Evolutionary conservation across 345 rosid genomes (phyloP).

Genomic region (Arabidopsis arenosa): DNA sequence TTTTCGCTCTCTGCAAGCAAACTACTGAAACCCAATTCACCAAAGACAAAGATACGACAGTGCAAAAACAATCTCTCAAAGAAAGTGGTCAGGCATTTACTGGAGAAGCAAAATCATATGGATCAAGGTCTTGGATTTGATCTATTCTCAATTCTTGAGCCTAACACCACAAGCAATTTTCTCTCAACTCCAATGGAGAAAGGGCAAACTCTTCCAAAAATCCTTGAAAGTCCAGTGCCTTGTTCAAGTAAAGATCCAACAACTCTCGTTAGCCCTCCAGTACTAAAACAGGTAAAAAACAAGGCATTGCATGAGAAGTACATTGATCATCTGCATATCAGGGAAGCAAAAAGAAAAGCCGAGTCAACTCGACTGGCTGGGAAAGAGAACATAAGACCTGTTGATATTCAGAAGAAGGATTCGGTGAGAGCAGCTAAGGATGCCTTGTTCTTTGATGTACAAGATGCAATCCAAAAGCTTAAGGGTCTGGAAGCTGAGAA

Average conservation of each 20-base stretch:
- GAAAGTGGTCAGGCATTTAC: constrained; percentile 63
- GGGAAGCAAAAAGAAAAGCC: constrained; percentile 83
- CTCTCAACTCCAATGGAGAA: constrained; percentile 61
- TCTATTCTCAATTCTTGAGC: constrained; percentile 76
- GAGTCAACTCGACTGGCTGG: constrained; percentile 42
- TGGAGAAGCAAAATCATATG: constrained; percentile 58
- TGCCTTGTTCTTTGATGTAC: constrained; percentile 58
- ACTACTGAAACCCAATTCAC: constrained; percentile 54
- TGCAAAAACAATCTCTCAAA: constrained; percentile 50
- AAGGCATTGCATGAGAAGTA: constrained; percentile 80
- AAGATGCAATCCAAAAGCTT: constrained; percentile 66
- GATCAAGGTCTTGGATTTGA: constrained; percentile 62
- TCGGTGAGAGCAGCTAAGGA: constrained; percentile 62
- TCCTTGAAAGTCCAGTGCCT: constrained; percentile 47
- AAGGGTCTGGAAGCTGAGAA: constrained; percentile 48
- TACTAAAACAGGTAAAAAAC: constrained; percentile 68
- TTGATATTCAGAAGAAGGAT: constrained; percentile 45
- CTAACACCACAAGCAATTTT: constrained; percentile 40
- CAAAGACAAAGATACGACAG: constrained; percentile 48
- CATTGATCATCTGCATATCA: constrained; percentile 67
- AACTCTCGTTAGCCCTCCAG: constrained; percentile 63
- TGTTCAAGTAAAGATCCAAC: constrained; percentile 47
- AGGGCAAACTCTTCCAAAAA: constrained; percentile 51
- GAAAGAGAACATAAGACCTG: constrained; percentile 53
- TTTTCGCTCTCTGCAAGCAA: constrained; percentile 77